Conservation (phyloP, 371 early-diverging fungal genomes). For the Mortierella sp. region DNA sequence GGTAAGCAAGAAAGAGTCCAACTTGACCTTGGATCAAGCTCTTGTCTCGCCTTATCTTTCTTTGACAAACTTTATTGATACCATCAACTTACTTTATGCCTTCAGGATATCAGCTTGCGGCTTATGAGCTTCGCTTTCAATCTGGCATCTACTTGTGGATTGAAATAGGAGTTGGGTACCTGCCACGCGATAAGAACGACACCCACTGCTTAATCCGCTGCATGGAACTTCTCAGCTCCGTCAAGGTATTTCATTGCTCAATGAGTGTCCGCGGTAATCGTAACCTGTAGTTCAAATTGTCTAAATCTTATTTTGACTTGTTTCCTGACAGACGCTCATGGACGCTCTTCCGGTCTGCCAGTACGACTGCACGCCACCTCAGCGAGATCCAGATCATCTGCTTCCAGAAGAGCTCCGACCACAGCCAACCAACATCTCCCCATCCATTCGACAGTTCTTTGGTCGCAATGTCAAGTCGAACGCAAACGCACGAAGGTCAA, state of each 20-base stretch:
- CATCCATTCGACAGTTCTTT: slow-evolving; percentile 30
- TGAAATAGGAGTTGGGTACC: slow-evolving; percentile 14
- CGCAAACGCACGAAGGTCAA: slow-evolving; percentile 8
- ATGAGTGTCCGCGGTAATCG: too few relatives aligned
- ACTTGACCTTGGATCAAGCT: slow-evolving; percentile 6
- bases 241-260: slow-evolving; percentile 17
- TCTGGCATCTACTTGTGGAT: slow-evolving; percentile 12
- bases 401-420: slow-evolving; percentile 26
- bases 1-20: slow-evolving; percentile 9
- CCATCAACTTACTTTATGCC: slow-evolving; percentile 8
- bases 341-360: slow-evolving; percentile 13
- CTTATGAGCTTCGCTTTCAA: slow-evolving; percentile 27
- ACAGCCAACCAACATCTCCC: slow-evolving; percentile 23
- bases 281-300: too few relatives aligned
- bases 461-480: slow-evolving; percentile 27
- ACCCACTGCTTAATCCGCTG: slow-evolving; percentile 26
- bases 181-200: slow-evolving; percentile 30
- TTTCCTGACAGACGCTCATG: slow-evolving; percentile 10
- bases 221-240: slow-evolving; percentile 22
- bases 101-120: slow-evolving; percentile 26
- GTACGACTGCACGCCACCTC: slow-evolving; percentile 28
- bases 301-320: slow-evolving; percentile 5
- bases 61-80: slow-evolving; percentile 16
- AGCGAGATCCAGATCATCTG: slow-evolving; percentile 19
- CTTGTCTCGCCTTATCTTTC: slow-evolving; percentile 13